These are phyloP conservation scores for Saturnispora mendoncae DNA, from an alignment of 805 yeast genomes.

Conservation along the genomic window DNA sequence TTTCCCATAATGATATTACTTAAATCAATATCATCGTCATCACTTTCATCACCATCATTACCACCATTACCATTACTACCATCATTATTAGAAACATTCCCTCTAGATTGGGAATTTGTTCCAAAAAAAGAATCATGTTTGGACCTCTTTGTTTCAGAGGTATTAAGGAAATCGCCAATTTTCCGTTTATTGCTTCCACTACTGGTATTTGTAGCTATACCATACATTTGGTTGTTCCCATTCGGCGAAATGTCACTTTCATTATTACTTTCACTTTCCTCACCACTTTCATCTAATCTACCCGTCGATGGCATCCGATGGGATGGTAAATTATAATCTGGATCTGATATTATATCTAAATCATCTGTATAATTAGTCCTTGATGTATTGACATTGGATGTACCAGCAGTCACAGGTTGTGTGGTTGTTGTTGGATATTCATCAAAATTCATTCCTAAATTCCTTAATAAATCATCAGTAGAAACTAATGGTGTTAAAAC, in stretches of 20 bases:
- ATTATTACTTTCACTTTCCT: conserved; percentile 3
- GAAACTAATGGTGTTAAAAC: conserved; percentile 9
- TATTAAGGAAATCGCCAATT: not conserved
- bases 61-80: conserved; percentile 1
- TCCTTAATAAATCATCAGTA: conserved; percentile 7
- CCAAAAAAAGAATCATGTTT: not conserved
- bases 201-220: not conserved
- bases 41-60: conserved; percentile 2
- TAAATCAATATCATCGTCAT: conserved; percentile 5
- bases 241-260: not conserved
- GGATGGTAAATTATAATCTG: conserved; percentile 3
- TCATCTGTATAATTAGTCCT: conserved; percentile 6
- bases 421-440: conserved; percentile 5
- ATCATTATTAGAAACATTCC: not conserved
- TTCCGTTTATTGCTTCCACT: not conserved
- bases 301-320: not conserved
- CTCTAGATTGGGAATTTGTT: not conserved
- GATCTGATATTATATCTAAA: conserved; percentile 6
- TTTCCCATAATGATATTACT: conserved; percentile 8
- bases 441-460: conserved; percentile 10
- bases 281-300: not conserved
- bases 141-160: not conserved
- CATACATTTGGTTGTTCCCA: not conserved
- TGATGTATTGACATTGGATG: conserved; percentile 2
- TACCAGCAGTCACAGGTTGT: not conserved